These are phyloP conservation scores for Trichosporon sp. DNA, from an alignment of 1,284 basidiomycete species.

Conservation along the genomic window DNA sequence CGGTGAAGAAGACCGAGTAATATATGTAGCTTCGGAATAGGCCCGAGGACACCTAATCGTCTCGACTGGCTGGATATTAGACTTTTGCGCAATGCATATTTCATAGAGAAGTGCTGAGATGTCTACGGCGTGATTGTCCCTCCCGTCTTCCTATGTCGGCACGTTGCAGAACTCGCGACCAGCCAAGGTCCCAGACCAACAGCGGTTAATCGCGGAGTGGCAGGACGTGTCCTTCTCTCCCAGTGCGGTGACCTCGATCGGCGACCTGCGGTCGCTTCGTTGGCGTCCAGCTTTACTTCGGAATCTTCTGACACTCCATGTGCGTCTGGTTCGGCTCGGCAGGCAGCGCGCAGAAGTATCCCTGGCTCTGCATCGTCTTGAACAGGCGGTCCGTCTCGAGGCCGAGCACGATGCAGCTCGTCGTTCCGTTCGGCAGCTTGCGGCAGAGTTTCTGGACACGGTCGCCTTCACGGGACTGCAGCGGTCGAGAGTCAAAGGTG, in stretches of 20 bases:
- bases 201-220: no score
- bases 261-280: no score
- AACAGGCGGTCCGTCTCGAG: conserved; percentile 66
- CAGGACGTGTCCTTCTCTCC: no score
- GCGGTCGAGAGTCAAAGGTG: not conserved
- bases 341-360: conserved; percentile 69
- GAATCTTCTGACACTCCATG: conserved; percentile 57
- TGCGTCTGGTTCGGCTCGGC: conserved; percentile 65
- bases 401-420: conserved; percentile 61
- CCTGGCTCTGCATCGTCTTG: conserved; percentile 61
- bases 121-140: not conserved
- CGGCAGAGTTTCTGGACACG: conserved; percentile 54
- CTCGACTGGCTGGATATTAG: no score
- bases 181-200: no score
- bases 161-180: no score
- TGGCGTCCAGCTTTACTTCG: not conserved
- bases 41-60: no score
- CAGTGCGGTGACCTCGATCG: not conserved
- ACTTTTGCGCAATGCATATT: not conserved
- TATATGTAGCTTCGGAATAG: not conserved
- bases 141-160: not conserved
- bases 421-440: conserved; percentile 48
- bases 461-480: not conserved
- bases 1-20: not conserved
- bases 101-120: not conserved